phyloP scores from a whole-genome alignment of 2,329 filamentous ascomycete species.

The Exophiala alcalophila region DNA sequence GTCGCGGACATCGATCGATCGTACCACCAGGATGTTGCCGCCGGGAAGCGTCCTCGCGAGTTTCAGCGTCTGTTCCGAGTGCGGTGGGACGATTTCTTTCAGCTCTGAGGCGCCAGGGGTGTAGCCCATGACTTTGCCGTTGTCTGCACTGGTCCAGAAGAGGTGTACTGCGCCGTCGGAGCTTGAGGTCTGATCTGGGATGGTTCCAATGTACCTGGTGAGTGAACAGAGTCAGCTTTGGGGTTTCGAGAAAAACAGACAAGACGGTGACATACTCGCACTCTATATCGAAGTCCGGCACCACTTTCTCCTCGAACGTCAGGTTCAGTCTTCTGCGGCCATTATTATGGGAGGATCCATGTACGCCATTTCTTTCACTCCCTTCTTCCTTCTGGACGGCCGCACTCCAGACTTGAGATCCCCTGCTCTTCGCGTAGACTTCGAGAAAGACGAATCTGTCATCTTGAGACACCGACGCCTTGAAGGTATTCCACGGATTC shows the following conservation, averaged over 20 bases:
- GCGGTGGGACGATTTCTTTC: constrained; percentile 2
- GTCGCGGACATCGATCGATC: constrained; percentile 11
- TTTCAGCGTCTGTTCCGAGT: constrained; percentile 1
- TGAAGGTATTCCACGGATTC: constrained; percentile 6
- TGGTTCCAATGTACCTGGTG: constrained; percentile 4
- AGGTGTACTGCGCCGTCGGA: not conserved
- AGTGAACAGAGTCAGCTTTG: not conserved
- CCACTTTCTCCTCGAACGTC: constrained; percentile 4
- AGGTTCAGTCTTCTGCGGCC: not conserved
- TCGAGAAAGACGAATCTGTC: constrained; percentile 10
- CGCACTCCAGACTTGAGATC: constrained; percentile 5
- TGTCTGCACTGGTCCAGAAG: constrained; percentile 11
- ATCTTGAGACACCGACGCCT: constrained; percentile 2
- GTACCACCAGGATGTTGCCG: constrained; percentile 5
- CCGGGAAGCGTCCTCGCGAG: constrained; percentile 3
- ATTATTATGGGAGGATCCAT: no score
- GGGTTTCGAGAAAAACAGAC: not conserved
- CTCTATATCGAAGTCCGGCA: constrained; percentile 1
- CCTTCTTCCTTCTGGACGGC: not conserved
- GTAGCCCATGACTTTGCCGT: constrained; percentile 9
- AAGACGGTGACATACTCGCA: constrained; percentile 3
- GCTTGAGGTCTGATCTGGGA: not conserved
- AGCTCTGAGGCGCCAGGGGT: not conserved
- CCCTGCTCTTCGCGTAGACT: constrained; percentile 10
- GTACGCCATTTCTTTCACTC: not conserved